phyloP scores from a whole-genome alignment of 2,329 filamentous ascomycete genomes.

The Sarocladium strictum region DNA sequence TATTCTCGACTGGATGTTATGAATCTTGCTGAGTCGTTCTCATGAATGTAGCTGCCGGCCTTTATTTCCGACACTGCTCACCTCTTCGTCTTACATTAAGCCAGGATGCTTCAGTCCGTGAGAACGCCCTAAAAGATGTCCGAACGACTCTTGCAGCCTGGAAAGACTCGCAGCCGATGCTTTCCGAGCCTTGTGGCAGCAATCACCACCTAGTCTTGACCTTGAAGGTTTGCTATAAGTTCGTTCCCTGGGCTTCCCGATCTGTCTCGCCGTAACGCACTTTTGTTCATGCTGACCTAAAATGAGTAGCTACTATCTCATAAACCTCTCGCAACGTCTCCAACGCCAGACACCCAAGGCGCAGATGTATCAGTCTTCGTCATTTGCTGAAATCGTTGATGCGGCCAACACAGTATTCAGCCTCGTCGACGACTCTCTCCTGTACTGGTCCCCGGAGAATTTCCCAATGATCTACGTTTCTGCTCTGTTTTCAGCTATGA shows the following conservation, averaged over 20 bases:
- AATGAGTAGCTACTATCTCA: neutral
- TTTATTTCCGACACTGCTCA: conserved; percentile 11
- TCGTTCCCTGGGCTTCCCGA: neutral
- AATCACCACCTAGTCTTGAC: neutral
- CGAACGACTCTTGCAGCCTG: neutral
- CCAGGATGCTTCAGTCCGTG: neutral
- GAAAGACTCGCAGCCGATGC: neutral
- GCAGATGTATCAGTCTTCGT: neutral
- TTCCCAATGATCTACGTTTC: neutral
- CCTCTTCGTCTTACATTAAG: neutral
- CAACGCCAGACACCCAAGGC: neutral
- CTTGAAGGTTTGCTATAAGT: neutral
- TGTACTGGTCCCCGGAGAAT: neutral
- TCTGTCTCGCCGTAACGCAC: neutral
- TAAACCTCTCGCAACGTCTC: neutral
- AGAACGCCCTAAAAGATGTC: neutral
- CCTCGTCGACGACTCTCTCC: neutral
- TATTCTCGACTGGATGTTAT: too few species aligned
- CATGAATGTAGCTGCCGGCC: neutral
- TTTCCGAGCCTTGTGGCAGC: neutral
- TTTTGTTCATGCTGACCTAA: neutral
- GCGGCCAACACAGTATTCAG: neutral
- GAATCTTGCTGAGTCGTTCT: neutral
- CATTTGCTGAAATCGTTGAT: neutral
- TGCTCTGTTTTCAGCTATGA: neutral